A percentile compares a stretch with the other conserved stretches of the same genome.
Evolutionary conservation across 73 alveolate species (phyloP).

Genomic region (Durusdinium trenchii): DNA sequence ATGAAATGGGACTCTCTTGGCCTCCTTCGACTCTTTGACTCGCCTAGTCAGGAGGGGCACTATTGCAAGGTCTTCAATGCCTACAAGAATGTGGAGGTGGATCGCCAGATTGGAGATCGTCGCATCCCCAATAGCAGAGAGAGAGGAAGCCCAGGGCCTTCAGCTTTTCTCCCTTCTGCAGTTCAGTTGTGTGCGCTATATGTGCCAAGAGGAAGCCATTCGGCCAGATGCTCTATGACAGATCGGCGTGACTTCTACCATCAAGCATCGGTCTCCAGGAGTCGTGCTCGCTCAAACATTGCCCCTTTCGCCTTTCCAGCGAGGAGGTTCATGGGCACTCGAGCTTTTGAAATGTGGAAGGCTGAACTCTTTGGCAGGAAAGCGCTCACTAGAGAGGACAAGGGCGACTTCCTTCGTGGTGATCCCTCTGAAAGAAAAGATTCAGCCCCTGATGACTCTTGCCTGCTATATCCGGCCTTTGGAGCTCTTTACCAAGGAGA

Average conservation of each 20-base stretch:
- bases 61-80: neutral
- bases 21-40: neutral
- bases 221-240: neutral
- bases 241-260: neutral
- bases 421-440: neutral
- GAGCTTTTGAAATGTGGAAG: neutral
- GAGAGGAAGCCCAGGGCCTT: neutral
- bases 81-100: neutral
- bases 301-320: neutral
- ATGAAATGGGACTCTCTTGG: neutral
- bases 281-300: neutral
- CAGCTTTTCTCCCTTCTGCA: neutral
- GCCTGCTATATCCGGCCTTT: neutral
- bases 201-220: neutral
- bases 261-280: neutral
- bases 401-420: neutral
- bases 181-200: neutral
- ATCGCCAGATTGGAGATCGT: slow-evolving; percentile 18
- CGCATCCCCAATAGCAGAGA: neutral
- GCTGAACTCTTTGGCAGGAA: neutral
- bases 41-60: neutral
- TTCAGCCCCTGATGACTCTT: neutral
- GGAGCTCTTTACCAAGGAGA: slow-evolving; percentile 1
- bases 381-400: neutral
- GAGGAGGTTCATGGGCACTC: neutral